Evolutionary conservation across 192 early-diverging fungal species (phyloP), one percentile per base, ranked within the genome.

Genomic region (Ambispora gerdemannii): DNA sequence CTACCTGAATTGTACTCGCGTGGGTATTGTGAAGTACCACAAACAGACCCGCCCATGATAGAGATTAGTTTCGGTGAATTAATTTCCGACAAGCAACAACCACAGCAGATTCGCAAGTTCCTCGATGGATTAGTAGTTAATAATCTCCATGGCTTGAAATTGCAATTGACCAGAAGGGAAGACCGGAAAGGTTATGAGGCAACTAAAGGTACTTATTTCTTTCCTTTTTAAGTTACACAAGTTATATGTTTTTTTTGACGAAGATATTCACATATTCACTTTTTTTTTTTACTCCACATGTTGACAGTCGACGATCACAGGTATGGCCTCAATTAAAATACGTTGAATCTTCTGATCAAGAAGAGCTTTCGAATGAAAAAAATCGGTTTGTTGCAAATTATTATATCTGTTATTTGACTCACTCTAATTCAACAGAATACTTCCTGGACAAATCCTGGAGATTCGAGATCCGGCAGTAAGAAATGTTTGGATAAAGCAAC

Each of bases 21-120:
- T 20, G 85, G 83, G 13, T 78, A 71, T 50, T 87, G 85, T 65
- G 77, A 76, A 63, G 61, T 69, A n/a, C 80, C 80, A 22, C 55
- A 74, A 3, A 25, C 67, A 3, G 62, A 75, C 27, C 61, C 67
- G 0, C 72, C 72, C 20, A 56, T 71, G 10, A 74, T 83, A 24
- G 72, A 80, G n/a, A 68, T 52, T 34, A 78, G 43, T 49, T 82
- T 76, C 60, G 72, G 36, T 47, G 71, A 27, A 51, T 52, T 13
- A 49, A n/a, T 55, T 36, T 74, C 15, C 52, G 34, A 61, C 15
- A 50, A 36, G 25, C 51, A 70, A 1, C 24, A 20, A 1, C 36
- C 74, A 10, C 63, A 69, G 32, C 52, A 66, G 13, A 36, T 79
- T 25, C 31, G 71, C 25, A 67, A 79, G 19, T 13, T 77, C 15